Evolutionary conservation across 139 green algal genomes (phyloP).

Genomic region (Pseudopediastrum boryanum): DNA sequence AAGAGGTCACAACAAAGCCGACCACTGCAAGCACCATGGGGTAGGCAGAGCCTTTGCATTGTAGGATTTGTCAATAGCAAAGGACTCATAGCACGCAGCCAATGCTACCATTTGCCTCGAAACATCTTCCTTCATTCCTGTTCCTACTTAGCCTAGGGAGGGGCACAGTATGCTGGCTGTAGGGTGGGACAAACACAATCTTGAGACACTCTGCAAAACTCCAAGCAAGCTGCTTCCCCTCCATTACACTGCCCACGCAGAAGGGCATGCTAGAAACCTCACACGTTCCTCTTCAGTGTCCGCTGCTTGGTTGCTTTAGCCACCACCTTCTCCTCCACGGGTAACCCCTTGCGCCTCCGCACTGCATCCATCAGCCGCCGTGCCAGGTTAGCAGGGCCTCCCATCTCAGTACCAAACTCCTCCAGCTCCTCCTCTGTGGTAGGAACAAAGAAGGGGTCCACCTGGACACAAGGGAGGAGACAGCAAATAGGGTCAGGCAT

Average conservation of each 20-base stretch:
- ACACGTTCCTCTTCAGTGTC: slow-evolving; percentile 96
- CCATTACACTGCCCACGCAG: too few relatives aligned
- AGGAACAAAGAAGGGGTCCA: slow-evolving; percentile 97
- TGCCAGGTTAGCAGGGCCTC: slow-evolving; percentile 80
- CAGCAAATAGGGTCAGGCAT: too few relatives aligned
- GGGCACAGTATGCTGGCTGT: too few relatives aligned
- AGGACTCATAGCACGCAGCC: too few relatives aligned
- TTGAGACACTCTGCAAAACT: background rate
- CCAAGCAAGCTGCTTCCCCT: too few relatives aligned
- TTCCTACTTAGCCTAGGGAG: too few relatives aligned
- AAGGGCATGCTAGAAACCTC: slow-evolving; percentile 22
- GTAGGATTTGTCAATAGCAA: too few relatives aligned
- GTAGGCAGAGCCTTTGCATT: too few relatives aligned
- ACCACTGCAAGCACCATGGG: too few relatives aligned
- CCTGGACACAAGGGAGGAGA: slow-evolving; percentile 44
- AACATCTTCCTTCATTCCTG: too few relatives aligned
- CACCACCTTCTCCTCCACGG: slow-evolving; percentile 95
- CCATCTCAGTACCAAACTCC: slow-evolving; percentile 93
- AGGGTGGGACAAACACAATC: background rate
- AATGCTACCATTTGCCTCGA: too few relatives aligned
- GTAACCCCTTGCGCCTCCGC: slow-evolving; percentile 90
- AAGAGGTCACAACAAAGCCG: too few relatives aligned
- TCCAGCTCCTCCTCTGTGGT: slow-evolving; percentile 96
- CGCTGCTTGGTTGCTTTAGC: slow-evolving; percentile 95
- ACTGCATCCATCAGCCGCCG: slow-evolving; percentile 84